These are phyloP conservation scores for Lanmaoa pseudosensibilis DNA, from an alignment of 768 basidiomycete species.

Conservation along the genomic window DNA sequence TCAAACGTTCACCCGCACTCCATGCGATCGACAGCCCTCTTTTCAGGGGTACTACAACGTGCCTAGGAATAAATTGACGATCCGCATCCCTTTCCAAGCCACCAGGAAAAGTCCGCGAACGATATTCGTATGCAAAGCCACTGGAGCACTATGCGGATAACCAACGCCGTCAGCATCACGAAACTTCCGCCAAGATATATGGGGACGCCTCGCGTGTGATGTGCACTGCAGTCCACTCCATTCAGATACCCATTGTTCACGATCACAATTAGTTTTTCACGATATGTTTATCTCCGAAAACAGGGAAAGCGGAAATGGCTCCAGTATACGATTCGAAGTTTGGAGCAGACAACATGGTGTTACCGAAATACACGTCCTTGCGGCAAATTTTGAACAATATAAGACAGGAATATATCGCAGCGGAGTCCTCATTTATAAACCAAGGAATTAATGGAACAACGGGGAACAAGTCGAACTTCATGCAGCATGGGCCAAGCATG, in stretches of 20 bases:
- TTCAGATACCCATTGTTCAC: background rate
- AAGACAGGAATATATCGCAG: background rate
- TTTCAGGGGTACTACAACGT: background rate
- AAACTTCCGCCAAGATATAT: background rate
- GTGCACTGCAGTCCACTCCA: background rate
- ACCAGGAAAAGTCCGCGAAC: slow-evolving; percentile 12
- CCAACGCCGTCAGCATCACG: background rate
- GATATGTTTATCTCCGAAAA: background rate
- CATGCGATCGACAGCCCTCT: background rate
- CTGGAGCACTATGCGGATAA: background rate
- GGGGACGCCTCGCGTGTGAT: background rate
- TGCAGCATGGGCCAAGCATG: background rate
- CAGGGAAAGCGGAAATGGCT: background rate
- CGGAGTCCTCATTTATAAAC: background rate
- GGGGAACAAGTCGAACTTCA: background rate
- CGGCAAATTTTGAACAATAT: background rate
- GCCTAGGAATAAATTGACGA: slow-evolving; percentile 11
- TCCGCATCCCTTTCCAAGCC: slow-evolving; percentile 8
- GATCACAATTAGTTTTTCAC: background rate
- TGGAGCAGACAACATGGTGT: background rate
- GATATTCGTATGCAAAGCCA: background rate
- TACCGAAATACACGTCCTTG: background rate
- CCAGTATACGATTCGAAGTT: background rate
- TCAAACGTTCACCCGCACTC: background rate
- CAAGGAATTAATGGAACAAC: background rate